Percentiles rank a stretch among this genome's conserved stretches.
These are phyloP conservation scores for Bacterosira constricta DNA, from an alignment of 108 stramenopile genomes.

Conservation along the genomic window DNA sequence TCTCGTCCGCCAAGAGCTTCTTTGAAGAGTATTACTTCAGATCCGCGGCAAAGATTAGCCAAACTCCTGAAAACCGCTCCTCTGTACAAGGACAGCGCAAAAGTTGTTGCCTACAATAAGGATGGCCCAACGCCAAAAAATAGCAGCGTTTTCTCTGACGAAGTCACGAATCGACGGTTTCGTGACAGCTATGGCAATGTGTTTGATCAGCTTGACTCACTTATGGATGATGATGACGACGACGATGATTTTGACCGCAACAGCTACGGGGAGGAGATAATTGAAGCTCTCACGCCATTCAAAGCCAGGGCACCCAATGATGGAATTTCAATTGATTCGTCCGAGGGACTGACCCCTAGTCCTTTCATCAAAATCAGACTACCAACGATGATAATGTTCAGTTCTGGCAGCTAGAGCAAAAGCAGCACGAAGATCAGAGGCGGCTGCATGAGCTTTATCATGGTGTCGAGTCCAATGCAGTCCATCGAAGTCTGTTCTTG, in stretches of 20 bases:
- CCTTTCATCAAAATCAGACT: background rate
- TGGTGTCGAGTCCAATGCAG: background rate
- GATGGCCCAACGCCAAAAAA: conserved; percentile 6
- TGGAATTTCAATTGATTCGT: conserved; percentile 1
- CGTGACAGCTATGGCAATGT: conserved; percentile 39
- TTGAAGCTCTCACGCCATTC: conserved; percentile 22
- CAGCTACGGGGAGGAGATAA: conserved; percentile 28
- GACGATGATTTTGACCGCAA: conserved; percentile 37
- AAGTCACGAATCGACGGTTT: conserved; percentile 4
- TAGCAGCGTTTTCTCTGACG: conserved; percentile 7
- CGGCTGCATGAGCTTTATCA: background rate
- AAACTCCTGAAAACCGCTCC: conserved; percentile 49
- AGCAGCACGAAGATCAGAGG: background rate
- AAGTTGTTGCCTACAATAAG: background rate
- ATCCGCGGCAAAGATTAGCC: conserved; percentile 84
- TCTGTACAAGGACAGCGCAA: conserved; percentile 1
- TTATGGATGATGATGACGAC: conserved; percentile 35
- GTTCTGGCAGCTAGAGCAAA: background rate
- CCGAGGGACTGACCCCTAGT: background rate
- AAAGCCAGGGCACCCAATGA: conserved; percentile 4
- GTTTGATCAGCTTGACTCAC: conserved; percentile 41
- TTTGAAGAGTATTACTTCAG: conserved; percentile 66
- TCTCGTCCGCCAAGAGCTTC: conserved; percentile 27
- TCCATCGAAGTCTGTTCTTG: background rate
- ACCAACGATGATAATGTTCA: background rate